Percentiles rank a stretch among this genome's conserved stretches.
Conservation (phyloP, 2,329 filamentous ascomycete species). For the Apiospora arundinis region DNA sequence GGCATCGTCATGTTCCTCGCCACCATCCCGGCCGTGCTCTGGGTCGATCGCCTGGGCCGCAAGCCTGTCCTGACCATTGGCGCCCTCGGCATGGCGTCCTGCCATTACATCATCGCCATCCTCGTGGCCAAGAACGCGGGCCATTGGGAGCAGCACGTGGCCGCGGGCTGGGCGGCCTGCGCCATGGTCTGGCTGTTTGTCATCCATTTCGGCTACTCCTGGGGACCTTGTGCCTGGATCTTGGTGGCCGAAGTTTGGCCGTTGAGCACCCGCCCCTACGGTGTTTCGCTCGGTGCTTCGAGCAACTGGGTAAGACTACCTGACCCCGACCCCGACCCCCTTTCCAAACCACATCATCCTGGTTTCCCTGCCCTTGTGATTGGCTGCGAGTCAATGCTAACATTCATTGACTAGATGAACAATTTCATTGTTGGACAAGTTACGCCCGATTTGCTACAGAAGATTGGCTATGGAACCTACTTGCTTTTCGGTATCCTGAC, state of each 20-base stretch:
- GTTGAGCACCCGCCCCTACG: slow-evolving; percentile 71
- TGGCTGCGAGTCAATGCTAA: background rate
- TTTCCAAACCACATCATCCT: no score
- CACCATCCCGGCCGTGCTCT: slow-evolving; percentile 71
- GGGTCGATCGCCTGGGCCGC: slow-evolving; percentile 68
- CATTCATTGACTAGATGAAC: slow-evolving; percentile 43
- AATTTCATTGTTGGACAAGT: slow-evolving; percentile 72
- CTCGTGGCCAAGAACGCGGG: slow-evolving; percentile 70
- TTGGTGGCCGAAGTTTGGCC: slow-evolving; percentile 79
- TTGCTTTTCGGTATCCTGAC: slow-evolving; percentile 73
- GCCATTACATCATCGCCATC: slow-evolving; percentile 74
- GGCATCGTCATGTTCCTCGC: slow-evolving; percentile 74
- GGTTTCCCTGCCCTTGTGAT: background rate
- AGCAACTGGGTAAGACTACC: slow-evolving; percentile 62
- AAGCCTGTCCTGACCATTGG: slow-evolving; percentile 68
- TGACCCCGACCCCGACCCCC: background rate
- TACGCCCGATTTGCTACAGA: slow-evolving; percentile 70
- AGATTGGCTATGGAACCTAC: slow-evolving; percentile 73
- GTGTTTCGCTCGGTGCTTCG: slow-evolving; percentile 71
- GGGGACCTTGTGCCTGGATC: slow-evolving; percentile 79
- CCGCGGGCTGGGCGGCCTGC: slow-evolving; percentile 73
- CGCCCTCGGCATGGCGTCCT: slow-evolving; percentile 72
- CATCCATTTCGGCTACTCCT: slow-evolving; percentile 76
- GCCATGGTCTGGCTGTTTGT: slow-evolving; percentile 78
- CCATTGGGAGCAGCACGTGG: slow-evolving; percentile 61